These are phyloP conservation scores for Lasiosphaeriaceae sp. DNA, from an alignment of 495 filamentous ascomycete genomes.

Conservation along the genomic window DNA sequence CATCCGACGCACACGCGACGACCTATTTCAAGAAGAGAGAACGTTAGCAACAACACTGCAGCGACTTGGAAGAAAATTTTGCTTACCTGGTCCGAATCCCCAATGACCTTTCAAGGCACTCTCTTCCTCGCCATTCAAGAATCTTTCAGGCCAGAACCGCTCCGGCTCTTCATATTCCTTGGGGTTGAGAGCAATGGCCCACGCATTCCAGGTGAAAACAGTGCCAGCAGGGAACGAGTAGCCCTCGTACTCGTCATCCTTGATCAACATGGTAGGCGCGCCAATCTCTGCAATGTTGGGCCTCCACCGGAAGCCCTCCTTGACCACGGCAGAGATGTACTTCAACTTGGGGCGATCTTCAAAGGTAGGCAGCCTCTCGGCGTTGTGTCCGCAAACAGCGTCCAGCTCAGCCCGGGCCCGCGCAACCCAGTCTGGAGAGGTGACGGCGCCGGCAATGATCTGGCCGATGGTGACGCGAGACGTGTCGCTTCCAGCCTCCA, in stretches of 20 bases:
- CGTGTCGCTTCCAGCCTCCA: slow-evolving; percentile 46
- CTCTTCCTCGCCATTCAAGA: not conserved
- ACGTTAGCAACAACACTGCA: not conserved
- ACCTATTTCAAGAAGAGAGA: slow-evolving; percentile 2
- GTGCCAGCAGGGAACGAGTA: slow-evolving; percentile 47
- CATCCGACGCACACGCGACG: slow-evolving; percentile 47
- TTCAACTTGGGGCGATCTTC: slow-evolving; percentile 45
- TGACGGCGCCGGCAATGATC: slow-evolving; percentile 33
- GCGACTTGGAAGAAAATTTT: too few relatives aligned
- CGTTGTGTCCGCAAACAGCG: slow-evolving; percentile 28
- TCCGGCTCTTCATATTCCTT: not conserved
- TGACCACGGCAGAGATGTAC: slow-evolving; percentile 47
- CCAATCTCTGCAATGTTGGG: slow-evolving; percentile 33
- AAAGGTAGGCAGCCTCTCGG: slow-evolving; percentile 36
- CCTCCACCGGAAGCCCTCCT: slow-evolving; percentile 56
- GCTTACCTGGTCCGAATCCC: not conserved
- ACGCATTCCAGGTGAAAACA: slow-evolving; percentile 35
- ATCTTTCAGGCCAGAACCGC: slow-evolving; percentile 43
- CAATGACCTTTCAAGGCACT: not conserved
- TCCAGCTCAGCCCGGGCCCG: slow-evolving; percentile 38
- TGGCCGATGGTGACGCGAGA: slow-evolving; percentile 37
- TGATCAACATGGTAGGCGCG: slow-evolving; percentile 30
- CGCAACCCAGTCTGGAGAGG: slow-evolving; percentile 25
- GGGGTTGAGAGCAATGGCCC: slow-evolving; percentile 23
- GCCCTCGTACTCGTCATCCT: slow-evolving; percentile 48